Evolutionary conservation across 129 eudicot species (phyloP), one percentile per base, ranked within the genome.

Genomic region (Flaveria robusta): DNA sequence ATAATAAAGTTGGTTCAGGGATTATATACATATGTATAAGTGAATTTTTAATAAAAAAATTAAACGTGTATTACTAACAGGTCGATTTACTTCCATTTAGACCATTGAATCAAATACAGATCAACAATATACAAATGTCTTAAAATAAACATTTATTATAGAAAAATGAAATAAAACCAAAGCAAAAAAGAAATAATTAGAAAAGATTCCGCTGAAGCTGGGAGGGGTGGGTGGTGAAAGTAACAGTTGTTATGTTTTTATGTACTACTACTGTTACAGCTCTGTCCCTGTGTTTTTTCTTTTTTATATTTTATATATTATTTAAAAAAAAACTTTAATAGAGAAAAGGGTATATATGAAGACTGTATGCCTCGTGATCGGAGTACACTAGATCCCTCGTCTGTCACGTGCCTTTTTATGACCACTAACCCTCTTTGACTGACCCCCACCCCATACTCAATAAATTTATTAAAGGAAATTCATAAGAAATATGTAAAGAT

Each of bases 331-430:
- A 22, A 68, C 9, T 4, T 70, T 6, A 70, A 24, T 49, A 70
- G n/a, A 15, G 24, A 39, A 8, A 43, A 10, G 7, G 75, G 55
- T 52, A 70, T 67, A 63, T 42, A 50, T n/a, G 64, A 49, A 68
- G 78, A 71, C 71, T 64, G 74, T 69, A 19, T 43, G 71, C 79
- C 64, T 78, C 76, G 97, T 92, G 97, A 92, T 92, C 97, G 97
- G 92, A 84, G 96, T 82, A 85, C 84, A 66, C 84, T 86, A 85
- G 92, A 91, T 89, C 92, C 87, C 72, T 49, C 82, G 58, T 60
- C 82, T 64, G 86, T 87, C 97, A 92, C 97, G 90, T 92, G 96
- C 77, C 70, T 69, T 82, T 83, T 87, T 84, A 82, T 83, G 88
- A 84, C 91, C 84, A 79, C 43, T 31, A 26, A 64, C 71, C 23